A percentile compares a stretch with the other conserved stretches of the same genome.
phyloP scores from a whole-genome alignment of 2,329 filamentous ascomycete species.

The Daldinia sp. region DNA sequence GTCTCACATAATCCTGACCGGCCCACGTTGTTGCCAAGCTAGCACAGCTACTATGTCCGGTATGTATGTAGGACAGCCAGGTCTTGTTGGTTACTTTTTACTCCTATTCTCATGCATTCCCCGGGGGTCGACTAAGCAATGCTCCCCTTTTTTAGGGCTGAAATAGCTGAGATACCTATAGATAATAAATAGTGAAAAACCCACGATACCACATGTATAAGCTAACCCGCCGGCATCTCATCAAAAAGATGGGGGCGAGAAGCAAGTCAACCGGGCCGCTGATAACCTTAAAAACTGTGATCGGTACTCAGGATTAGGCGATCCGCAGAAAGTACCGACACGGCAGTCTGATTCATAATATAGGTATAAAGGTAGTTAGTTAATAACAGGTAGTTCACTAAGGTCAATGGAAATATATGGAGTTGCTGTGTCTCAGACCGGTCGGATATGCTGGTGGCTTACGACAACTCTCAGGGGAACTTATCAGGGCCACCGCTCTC shows the following conservation, averaged over 20 bases:
- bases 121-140: conserved; percentile 9
- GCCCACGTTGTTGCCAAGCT: conserved; percentile 9
- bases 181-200: neutral
- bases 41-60: neutral
- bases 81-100: neutral
- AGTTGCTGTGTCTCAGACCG: conserved; percentile 6
- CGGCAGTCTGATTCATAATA: neutral
- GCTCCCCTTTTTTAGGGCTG: conserved; percentile 35
- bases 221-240: conserved; percentile 7
- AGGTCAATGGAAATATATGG: neutral
- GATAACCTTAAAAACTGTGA: conserved; percentile 10
- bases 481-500: neutral
- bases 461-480: neutral
- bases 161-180: conserved; percentile 1
- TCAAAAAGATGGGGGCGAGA: neutral
- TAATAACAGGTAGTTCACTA: neutral
- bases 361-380: too few species aligned
- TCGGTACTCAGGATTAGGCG: conserved; percentile 13
- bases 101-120: neutral
- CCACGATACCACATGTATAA: neutral
- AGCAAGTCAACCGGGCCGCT: conserved; percentile 19
- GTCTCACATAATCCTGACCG: conserved; percentile 38
- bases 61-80: conserved; percentile 3
- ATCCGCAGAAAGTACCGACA: conserved; percentile 6
- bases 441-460: conserved; percentile 19